Percentiles rank a stretch among this genome's conserved stretches.
These are phyloP conservation scores for Botryobasidium botryosum DNA, from an alignment of 768 basidiomycete species.

Conservation along the genomic window DNA sequence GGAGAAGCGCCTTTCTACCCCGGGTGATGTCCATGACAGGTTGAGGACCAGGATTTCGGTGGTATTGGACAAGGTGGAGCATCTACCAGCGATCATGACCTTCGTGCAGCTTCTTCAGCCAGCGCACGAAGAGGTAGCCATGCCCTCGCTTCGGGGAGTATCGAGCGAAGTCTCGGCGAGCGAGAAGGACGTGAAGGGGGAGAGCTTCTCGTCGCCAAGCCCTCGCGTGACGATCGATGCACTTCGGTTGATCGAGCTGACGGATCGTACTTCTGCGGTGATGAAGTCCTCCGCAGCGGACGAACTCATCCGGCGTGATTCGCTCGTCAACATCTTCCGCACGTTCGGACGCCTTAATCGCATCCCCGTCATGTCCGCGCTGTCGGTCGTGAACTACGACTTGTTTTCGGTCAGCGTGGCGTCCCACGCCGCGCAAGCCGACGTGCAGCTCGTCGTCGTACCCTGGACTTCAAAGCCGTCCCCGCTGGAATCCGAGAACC, in stretches of 20 bases:
- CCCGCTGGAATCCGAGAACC: conserved; percentile 10
- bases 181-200: conserved; percentile 12
- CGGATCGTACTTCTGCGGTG: conserved; percentile 73
- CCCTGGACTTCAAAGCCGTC: conserved; percentile 53
- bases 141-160: not conserved
- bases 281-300: conserved; percentile 64
- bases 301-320: conserved; percentile 45
- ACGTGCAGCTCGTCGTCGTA: conserved; percentile 60
- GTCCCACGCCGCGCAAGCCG: conserved; percentile 36
- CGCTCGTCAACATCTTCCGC: conserved; percentile 53
- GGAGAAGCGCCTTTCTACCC: not conserved
- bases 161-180: conserved; percentile 5
- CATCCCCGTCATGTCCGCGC: conserved; percentile 45
- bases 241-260: conserved; percentile 77
- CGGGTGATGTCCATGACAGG: conserved; percentile 11
- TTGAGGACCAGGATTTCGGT: conserved; percentile 21
- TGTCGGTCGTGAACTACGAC: conserved; percentile 60
- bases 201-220: too few species aligned
- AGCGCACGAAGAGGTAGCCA: not conserved
- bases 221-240: conserved; percentile 37
- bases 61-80: conserved; percentile 26
- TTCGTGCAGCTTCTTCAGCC: conserved; percentile 25
- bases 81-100: conserved; percentile 27
- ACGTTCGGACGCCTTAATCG: conserved; percentile 61
- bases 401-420: conserved; percentile 54